Conservation (phyloP, 1,284 basidiomycete species). For the Ceratorhiza oryzae-sativae region DNA sequence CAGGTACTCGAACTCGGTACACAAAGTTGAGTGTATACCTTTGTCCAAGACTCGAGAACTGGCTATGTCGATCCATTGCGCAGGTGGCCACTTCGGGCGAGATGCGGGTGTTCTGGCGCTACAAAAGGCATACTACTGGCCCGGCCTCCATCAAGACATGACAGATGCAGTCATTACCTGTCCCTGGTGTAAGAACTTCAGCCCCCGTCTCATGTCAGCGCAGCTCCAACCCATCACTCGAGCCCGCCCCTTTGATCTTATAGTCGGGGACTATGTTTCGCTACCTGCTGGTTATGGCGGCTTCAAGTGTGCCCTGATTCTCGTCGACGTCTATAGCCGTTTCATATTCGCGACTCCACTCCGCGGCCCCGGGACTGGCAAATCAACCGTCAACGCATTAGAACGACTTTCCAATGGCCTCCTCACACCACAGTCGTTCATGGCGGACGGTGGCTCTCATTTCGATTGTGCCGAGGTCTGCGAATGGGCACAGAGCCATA, state of each 20-base stretch:
- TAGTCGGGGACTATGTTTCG: conserved; percentile 35
- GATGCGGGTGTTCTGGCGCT: not conserved
- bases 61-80: conserved; percentile 3
- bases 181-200: conserved; percentile 34
- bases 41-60: conserved; percentile 42
- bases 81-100: conserved; percentile 30
- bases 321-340: conserved; percentile 47
- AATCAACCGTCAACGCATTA: not conserved
- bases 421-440: conserved; percentile 49
- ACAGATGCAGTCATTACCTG: conserved; percentile 36
- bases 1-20: not conserved
- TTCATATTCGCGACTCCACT: conserved; percentile 47
- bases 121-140: conserved; percentile 23
- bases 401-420: not conserved
- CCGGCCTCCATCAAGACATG: conserved; percentile 23
- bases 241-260: conserved; percentile 22
- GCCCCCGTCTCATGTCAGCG: conserved; percentile 15
- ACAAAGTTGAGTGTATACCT: conserved; percentile 45
- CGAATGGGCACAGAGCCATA: conserved; percentile 45
- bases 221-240: conserved; percentile 27
- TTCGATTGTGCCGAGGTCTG: conserved; percentile 52
- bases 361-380: conserved; percentile 40
- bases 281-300: conserved; percentile 16
- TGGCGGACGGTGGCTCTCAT: conserved; percentile 53
- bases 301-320: conserved; percentile 43